Evolutionary conservation across 257 asterid genomes (phyloP), one percentile per base, ranked within the genome.

Genomic region (Dorcoceras hygrometricum): DNA sequence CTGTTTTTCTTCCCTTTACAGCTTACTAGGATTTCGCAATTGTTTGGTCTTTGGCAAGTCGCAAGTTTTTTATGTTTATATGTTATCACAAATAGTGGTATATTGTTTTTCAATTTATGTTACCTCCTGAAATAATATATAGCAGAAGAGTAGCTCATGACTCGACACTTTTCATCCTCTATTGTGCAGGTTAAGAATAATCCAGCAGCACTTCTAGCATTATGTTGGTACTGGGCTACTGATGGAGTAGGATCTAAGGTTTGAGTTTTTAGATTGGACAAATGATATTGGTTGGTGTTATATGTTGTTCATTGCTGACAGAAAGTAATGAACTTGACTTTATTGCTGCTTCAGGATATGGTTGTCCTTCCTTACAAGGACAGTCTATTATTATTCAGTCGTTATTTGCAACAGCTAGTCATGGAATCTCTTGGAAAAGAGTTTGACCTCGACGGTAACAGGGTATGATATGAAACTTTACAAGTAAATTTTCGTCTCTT

Each of bases 371-470:
- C 99, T 32, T 94, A 94, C 84, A 94, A 94, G 90, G 99, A 91
- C 76, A 94, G 98, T 77, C 79, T 94, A 25, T 78, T 94, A 71
- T 78, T 94, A 81, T 91, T 94, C 71, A 94, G 98, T 84, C 86
- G 98, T 70, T 94, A 94, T 71, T 76, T 94, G 73, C 99, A 94
- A 80, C 98, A 94, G 80, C 89, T 94, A 77, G 98, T 94, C 77
- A 91, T 94, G 99, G 99, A 94, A 84, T 91, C 99, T 61, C 91
- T 91, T 31, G 99, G 99, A 34, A 94, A 94, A 79, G 99, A 94
- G 81, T 91, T 90, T 78, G 98, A 94, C 81, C 91, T 91, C 57
- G 88, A 90, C 71, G 99, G 99, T 50, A 91, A 91, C 74, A 81
- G 90, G 95, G 98, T 91, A 82, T 70, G 81, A 72, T 76, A 16